Evolutionary conservation across 1,139 yeast species (phyloP).

Genomic region (Nakaseomyces kungkrabaensis): DNA sequence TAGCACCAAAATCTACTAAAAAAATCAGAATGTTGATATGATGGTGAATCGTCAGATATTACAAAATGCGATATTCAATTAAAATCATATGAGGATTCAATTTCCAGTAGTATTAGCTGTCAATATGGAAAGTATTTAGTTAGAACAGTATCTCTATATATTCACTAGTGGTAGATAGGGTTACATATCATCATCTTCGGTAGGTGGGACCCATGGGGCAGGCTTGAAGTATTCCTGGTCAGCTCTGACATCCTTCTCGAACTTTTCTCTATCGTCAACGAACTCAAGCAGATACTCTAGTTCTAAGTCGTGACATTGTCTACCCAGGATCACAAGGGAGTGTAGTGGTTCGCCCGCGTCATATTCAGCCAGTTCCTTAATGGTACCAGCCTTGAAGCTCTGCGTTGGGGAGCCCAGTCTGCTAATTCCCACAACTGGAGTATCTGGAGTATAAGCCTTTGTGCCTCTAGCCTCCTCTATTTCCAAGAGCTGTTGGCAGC

Average conservation of each 20-base stretch:
- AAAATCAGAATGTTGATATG: no score
- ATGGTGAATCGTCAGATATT: no score
- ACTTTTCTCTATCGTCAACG: slow-evolving; percentile 55
- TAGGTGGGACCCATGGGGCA: slow-evolving; percentile 35
- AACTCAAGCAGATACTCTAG: slow-evolving; percentile 74
- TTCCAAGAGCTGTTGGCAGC: slow-evolving; percentile 79
- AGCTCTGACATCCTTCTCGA: slow-evolving; percentile 46
- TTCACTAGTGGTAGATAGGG: neutral
- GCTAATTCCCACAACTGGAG: slow-evolving; percentile 91
- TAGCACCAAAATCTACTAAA: no score
- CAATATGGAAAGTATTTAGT: no score
- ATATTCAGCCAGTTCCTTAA: slow-evolving; percentile 60
- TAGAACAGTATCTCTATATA: neutral
- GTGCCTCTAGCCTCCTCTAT: slow-evolving; percentile 70
- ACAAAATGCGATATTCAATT: no score
- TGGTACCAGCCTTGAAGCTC: slow-evolving; percentile 73
- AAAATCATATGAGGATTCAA: no score
- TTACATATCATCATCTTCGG: slow-evolving; percentile 24
- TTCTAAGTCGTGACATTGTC: slow-evolving; percentile 90
- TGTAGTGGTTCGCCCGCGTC: slow-evolving; percentile 95
- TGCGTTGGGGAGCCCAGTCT: slow-evolving; percentile 84
- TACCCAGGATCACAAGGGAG: slow-evolving; percentile 80
- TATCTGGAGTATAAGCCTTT: slow-evolving; percentile 67
- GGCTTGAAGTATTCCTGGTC: slow-evolving; percentile 72
- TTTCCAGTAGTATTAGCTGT: no score